These are phyloP conservation scores for Urostyla sp. DNA, from an alignment of 73 alveolate genomes.

Conservation along the genomic window DNA sequence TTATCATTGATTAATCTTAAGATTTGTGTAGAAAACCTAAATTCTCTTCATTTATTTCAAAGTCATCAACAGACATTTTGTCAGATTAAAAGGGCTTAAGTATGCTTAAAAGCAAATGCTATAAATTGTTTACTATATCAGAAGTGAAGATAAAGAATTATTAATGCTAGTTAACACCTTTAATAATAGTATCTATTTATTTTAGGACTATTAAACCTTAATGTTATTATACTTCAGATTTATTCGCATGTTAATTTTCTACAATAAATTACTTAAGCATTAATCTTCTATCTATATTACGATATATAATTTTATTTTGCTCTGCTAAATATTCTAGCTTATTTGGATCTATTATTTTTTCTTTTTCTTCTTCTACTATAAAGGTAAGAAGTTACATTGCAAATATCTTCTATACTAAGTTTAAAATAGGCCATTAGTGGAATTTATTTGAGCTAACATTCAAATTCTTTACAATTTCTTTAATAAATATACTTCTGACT, in stretches of 20 bases:
- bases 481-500: slow-evolving; percentile 2
- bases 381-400: slow-evolving; percentile 14
- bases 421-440: slow-evolving; percentile 35
- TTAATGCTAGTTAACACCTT: too few relatives aligned
- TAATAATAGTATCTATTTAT: too few relatives aligned
- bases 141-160: too few relatives aligned
- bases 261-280: slow-evolving; percentile 7
- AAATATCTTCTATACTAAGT: slow-evolving; percentile 12
- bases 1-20: too few relatives aligned
- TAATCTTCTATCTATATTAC: slow-evolving; percentile 2
- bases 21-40: too few relatives aligned
- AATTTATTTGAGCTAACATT: neutral
- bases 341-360: neutral
- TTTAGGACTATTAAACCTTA: too few relatives aligned
- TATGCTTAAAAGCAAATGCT: too few relatives aligned
- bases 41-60: too few relatives aligned
- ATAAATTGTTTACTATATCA: too few relatives aligned
- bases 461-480: slow-evolving; percentile 37
- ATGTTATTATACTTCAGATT: too few relatives aligned
- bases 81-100: too few relatives aligned
- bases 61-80: too few relatives aligned
- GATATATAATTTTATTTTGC: neutral
- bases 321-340: neutral
- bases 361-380: slow-evolving; percentile 26
- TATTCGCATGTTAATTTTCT: neutral